Percentiles rank a stretch among this genome's conserved stretches.
Conservation (phyloP, 768 basidiomycete species). For the Lactarius tabidus region DNA sequence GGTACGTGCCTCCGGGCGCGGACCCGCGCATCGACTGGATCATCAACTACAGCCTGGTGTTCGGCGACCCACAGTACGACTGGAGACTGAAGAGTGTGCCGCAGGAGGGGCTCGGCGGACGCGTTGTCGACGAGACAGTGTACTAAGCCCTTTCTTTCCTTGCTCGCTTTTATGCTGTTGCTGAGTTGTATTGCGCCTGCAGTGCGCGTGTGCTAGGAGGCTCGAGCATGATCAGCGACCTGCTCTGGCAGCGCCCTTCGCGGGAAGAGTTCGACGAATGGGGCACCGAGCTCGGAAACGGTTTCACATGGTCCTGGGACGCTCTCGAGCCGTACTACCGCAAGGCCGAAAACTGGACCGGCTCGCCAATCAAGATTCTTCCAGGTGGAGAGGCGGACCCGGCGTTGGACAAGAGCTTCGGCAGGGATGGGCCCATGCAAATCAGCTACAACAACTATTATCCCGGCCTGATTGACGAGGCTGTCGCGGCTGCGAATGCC, state of each 20-base stretch:
- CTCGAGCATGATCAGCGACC: slow-evolving; percentile 25
- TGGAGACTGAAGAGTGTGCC: slow-evolving; percentile 25
- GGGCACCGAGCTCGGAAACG: slow-evolving; percentile 22
- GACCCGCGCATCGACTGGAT: slow-evolving; percentile 20
- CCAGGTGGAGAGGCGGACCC: slow-evolving; percentile 16
- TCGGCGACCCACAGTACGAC: slow-evolving; percentile 19
- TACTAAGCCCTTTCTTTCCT: not conserved
- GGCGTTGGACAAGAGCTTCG: slow-evolving; percentile 5
- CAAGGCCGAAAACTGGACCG: slow-evolving; percentile 25
- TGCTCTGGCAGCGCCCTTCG: slow-evolving; percentile 26
- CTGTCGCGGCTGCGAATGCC: slow-evolving; percentile 20
- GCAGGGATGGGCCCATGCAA: slow-evolving; percentile 21
- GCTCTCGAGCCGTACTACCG: slow-evolving; percentile 21
- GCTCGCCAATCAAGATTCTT: slow-evolving; percentile 12
- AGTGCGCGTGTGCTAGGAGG: slow-evolving; percentile 23
- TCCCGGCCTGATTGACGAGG: slow-evolving; percentile 19
- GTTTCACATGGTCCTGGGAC: slow-evolving; percentile 20
- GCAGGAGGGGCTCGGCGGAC: slow-evolving; percentile 18
- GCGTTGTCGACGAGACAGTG: slow-evolving; percentile 23
- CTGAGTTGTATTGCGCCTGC: not conserved
- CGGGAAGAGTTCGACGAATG: slow-evolving; percentile 22
- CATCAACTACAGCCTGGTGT: slow-evolving; percentile 19
- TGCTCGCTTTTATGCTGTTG: not conserved
- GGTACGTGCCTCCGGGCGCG: slow-evolving; percentile 21
- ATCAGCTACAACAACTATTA: slow-evolving; percentile 25